Conservation (phyloP, 805 yeast genomes). For the Ogataea glucozyma region DNA sequence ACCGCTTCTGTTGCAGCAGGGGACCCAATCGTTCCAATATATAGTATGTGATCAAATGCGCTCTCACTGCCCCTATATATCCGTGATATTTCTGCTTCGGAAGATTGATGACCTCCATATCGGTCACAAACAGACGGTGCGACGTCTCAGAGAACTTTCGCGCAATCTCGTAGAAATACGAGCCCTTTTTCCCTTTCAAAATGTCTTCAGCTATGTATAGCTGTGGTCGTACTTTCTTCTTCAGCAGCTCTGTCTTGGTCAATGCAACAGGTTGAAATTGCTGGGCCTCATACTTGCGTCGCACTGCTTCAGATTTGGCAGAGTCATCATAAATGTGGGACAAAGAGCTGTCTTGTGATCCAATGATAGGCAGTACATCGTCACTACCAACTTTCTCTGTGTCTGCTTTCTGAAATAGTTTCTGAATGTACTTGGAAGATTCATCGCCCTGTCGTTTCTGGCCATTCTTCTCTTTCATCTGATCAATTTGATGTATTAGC, state of each 20-base stretch:
- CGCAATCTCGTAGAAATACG: constrained; percentile 55
- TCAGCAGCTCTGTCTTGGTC: constrained; percentile 12
- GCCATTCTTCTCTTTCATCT: constrained; percentile 26
- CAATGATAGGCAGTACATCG: constrained; percentile 11
- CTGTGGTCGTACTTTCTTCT: constrained; percentile 10
- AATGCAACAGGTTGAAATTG: constrained; percentile 20
- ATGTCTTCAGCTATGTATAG: constrained; percentile 21
- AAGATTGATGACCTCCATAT: constrained; percentile 46
- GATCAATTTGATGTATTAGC: constrained; percentile 39
- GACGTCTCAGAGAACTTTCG: constrained; percentile 41
- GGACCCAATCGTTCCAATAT: constrained; percentile 38
- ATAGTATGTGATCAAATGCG: constrained; percentile 47
- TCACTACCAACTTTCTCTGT: constrained; percentile 10
- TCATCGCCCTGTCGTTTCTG: constrained; percentile 10
- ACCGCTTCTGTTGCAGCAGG: constrained; percentile 33
- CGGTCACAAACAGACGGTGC: constrained; percentile 44
- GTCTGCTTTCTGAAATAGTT: constrained; percentile 21
- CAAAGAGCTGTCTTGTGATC: constrained; percentile 3
- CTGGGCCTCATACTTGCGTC: constrained; percentile 17
- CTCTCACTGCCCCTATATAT: constrained; percentile 60
- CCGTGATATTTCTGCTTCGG: constrained; percentile 57
- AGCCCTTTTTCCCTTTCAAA: constrained; percentile 43
- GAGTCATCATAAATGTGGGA: constrained; percentile 21
- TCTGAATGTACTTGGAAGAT: constrained; percentile 22
- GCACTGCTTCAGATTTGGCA: constrained; percentile 14